A percentile compares a stretch with the other conserved stretches of the same genome.
Conservation (phyloP, 2,329 filamentous ascomycete genomes). For the Chrysoporthe puriensis region DNA sequence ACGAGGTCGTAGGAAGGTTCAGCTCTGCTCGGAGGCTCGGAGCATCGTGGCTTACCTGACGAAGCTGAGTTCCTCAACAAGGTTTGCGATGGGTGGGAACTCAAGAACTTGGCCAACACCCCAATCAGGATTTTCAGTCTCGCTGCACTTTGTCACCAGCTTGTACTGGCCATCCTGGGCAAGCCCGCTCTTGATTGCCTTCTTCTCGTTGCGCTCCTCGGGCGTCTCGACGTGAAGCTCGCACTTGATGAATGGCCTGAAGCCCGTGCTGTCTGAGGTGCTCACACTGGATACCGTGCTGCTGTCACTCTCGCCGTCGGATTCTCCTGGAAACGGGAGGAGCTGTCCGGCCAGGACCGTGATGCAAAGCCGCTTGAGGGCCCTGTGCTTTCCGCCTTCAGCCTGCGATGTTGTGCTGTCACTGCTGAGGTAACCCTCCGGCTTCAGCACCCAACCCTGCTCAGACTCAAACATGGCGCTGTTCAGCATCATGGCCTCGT, state of each 20-base stretch:
- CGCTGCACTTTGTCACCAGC: slow-evolving; percentile 57
- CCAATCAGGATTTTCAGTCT: slow-evolving; percentile 68
- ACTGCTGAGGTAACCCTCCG: slow-evolving; percentile 67
- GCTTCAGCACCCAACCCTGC: slow-evolving; percentile 85
- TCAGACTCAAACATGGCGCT: slow-evolving; percentile 94
- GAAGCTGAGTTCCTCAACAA: slow-evolving; percentile 73
- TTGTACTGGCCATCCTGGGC: slow-evolving; percentile 64
- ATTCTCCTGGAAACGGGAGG: slow-evolving; percentile 60
- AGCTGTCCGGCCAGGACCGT: slow-evolving; percentile 78
- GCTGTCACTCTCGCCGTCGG: slow-evolving; percentile 35
- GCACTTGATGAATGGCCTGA: slow-evolving; percentile 76
- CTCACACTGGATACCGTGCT: slow-evolving; percentile 49
- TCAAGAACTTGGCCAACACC: slow-evolving; percentile 55
- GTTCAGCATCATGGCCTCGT: slow-evolving; percentile 94
- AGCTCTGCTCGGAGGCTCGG: not conserved
- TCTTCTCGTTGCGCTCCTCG: slow-evolving; percentile 41
- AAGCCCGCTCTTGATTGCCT: slow-evolving; percentile 46
- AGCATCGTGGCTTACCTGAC: slow-evolving; percentile 60
- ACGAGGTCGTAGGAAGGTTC: not conserved
- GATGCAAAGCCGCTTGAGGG: slow-evolving; percentile 66
- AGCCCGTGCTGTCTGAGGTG: slow-evolving; percentile 46
- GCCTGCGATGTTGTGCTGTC: slow-evolving; percentile 46
- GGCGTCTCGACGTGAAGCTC: slow-evolving; percentile 78
- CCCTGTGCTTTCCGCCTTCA: slow-evolving; percentile 52
- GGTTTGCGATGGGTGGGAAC: slow-evolving; percentile 52